Base-by-base conservation (phyloP, 768 basidiomycete species). In the Saitozyma sp. region DNA sequence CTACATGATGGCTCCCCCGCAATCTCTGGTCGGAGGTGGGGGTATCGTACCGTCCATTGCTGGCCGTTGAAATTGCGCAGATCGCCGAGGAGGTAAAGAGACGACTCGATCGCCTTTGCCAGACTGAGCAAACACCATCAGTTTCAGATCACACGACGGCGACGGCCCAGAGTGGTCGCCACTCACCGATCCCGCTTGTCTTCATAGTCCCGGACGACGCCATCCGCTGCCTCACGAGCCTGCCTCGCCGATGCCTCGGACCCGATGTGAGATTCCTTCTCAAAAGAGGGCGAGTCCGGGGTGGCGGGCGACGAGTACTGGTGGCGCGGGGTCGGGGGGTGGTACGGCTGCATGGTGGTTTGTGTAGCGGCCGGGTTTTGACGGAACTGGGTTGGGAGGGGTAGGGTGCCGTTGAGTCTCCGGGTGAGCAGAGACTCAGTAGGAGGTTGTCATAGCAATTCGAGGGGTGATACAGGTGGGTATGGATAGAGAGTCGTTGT, bases 41-140 rank as follows among this genome's bases (percentile, higher is more conserved):
- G 94, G 79, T 98, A 98, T 61, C 91, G 83, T 14, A 97, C 86
- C 29, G 90, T 85, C 93, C 92, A 96, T 66, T 89, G 85, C 45
- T 86, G 83, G 81, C 88, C 87, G 82, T 90, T 96, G 83, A 95
- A 96, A 55, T 82, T 81, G 54, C 86, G 85, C 19, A 97, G 80
- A 70, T 88, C 88, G 54, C 79, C 80, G 45, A 96, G 82, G 50
- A 97, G 84, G 10, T 81, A 70, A 70, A 86, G 85, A 43, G 92
- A 87, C 0, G 85, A 82, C 70, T 88, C 86, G 67, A 96, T 85
- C n/a, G 89, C 92, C 55, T 82, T 82, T 39, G 91, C 84, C 61
- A 96, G 83, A 42, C 91, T 92, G 66, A 29, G 11, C 19, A 37
- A 51, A 14, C 41, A 50, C 54, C 19, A 53, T 55, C 54, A 16